Conservation (phyloP, 768 basidiomycete genomes). For the Chalciporus chontae region DNA sequence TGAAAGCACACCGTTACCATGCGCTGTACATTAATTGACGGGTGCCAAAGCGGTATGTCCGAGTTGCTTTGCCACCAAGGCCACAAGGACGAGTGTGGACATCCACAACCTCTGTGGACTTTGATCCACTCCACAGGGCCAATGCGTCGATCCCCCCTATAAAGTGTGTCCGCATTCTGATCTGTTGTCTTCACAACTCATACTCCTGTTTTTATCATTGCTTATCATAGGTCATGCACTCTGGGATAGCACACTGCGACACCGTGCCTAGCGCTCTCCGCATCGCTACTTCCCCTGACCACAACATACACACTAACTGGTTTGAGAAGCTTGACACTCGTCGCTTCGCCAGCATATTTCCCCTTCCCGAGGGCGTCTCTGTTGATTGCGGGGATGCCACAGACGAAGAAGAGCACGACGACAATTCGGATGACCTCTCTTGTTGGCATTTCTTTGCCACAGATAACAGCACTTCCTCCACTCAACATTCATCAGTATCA, state of each 20-base stretch:
- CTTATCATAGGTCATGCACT: slow-evolving; percentile 8
- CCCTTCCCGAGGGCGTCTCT: slow-evolving; percentile 2
- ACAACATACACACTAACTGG: background rate
- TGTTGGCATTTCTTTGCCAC: slow-evolving; percentile 12
- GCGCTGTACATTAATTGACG: background rate
- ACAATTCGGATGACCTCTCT: slow-evolving; percentile 5
- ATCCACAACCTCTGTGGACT: slow-evolving; percentile 19
- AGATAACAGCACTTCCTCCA: background rate
- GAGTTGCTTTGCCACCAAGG: slow-evolving; percentile 11
- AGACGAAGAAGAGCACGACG: slow-evolving; percentile 10
- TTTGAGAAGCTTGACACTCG: slow-evolving; percentile 20
- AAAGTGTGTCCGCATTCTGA: slow-evolving; percentile 5
- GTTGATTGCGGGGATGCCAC: slow-evolving; percentile 7
- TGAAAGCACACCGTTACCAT: background rate
- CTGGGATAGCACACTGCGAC: background rate
- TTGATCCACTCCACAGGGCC: slow-evolving; percentile 16
- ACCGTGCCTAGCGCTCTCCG: slow-evolving; percentile 7
- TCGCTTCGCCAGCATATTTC: slow-evolving; percentile 25
- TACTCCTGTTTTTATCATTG: background rate
- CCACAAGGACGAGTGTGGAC: slow-evolving; percentile 18
- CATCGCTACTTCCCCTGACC: background rate
- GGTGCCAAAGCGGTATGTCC: slow-evolving; percentile 1
- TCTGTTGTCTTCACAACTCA: slow-evolving; percentile 1
- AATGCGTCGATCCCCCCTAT: slow-evolving; percentile 25
- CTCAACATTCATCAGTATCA: slow-evolving; percentile 1